Base-by-base conservation (phyloP, 2,329 filamentous ascomycete species). In the Onygenales sp. region DNA sequence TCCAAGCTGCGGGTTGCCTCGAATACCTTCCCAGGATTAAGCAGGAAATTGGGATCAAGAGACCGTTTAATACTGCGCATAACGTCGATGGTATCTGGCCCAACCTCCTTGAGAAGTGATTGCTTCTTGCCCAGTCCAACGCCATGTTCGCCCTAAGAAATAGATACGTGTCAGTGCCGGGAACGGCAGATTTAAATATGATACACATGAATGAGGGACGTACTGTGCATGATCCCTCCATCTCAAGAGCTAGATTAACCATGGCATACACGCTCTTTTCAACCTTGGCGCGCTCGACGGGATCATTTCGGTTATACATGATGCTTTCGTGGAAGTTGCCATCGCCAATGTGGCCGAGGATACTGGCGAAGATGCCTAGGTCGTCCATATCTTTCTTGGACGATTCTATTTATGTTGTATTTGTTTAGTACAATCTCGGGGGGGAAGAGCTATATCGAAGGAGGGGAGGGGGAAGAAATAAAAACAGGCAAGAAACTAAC, bases 321-420 rank as follows among this genome's bases (percentile, higher is more conserved):
- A 96, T 93, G 65, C 86, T 88, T 66, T 91, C 85, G 67, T 96
- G 91, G 73, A 96, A 96, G 69, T 96, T 96, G 39, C 91, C 91
- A 65, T 95, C 91, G 10, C 91, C 91, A 53, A 96, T 86, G 64
- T 96, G 91, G 2, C 91, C 91, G 3, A 96, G 75, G 32, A 95
- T 87, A 62, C 86, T 90, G 1, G 89, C 88, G 66, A 95, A 95
- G 1, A 95, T 73, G 0, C 88, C 89, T 9, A 95, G 76, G 10
- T 88, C 83, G 63, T 92, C 87, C 78, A 95, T 85, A 64, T 95
- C 88, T 65, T 88, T 87, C 74, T 95, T 95, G 57, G 87, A 91
- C 43, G 89, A 77, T 66, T 95, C 90, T 74, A 79, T 78, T 43
- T 2, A 5, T 40, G 62, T 45, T 66, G 62, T 45, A 52, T 49